Evolutionary conservation across 306 rosid genomes (phyloP).

Genomic region (Macrotyloma uniflorum): DNA sequence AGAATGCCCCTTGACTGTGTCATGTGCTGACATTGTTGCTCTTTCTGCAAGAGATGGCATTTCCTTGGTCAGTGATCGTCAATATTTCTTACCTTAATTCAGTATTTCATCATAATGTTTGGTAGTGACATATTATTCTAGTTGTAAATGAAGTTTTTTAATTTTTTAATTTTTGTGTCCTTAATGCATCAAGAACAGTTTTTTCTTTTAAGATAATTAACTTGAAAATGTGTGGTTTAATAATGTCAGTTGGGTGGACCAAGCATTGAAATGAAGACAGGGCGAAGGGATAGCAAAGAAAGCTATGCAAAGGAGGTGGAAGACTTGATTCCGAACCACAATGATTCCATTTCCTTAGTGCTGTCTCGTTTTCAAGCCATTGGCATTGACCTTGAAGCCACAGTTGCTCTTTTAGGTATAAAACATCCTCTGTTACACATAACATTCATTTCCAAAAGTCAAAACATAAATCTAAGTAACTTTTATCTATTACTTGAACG

Average conservation of each 20-base stretch:
- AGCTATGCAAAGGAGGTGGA: slow-evolving; percentile 52
- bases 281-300: slow-evolving; percentile 72
- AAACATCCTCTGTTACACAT: background rate
- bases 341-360: slow-evolving; percentile 64
- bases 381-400: slow-evolving; percentile 75
- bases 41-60: slow-evolving; percentile 88
- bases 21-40: slow-evolving; percentile 88
- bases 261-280: slow-evolving; percentile 69
- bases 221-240: background rate
- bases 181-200: background rate
- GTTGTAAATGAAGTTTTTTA: background rate
- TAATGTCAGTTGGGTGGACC: slow-evolving; percentile 78
- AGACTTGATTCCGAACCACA: slow-evolving; percentile 70
- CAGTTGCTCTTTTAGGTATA: slow-evolving; percentile 80
- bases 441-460: background rate
- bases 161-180: background rate
- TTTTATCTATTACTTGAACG: background rate
- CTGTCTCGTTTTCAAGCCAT: slow-evolving; percentile 72
- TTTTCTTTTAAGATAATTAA: background rate
- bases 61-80: slow-evolving; percentile 44
- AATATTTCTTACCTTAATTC: background rate
- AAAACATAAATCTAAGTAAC: background rate
- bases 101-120: no score
- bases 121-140: no score
- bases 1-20: slow-evolving; percentile 72